A percentile compares a stretch with the other conserved stretches of the same genome.
Conservation (phyloP, 768 basidiomycete genomes). For the Russula vinacea region DNA sequence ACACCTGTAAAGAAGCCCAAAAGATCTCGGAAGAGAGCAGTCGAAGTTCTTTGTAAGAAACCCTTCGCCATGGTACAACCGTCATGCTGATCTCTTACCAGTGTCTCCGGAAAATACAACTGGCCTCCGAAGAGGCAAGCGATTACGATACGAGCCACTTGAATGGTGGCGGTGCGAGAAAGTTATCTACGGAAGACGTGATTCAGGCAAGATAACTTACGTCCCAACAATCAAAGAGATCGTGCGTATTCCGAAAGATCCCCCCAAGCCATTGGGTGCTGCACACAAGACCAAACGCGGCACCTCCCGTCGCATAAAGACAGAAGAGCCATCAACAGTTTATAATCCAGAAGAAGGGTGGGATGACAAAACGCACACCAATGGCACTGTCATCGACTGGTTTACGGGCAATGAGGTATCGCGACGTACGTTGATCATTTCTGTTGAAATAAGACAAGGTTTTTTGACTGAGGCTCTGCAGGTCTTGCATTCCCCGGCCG, state of each 20-base stretch:
- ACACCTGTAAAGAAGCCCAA: conserved; percentile 28
- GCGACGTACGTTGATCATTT: conserved; percentile 56
- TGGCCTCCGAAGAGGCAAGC: conserved; percentile 67
- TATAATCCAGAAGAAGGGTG: conserved; percentile 61
- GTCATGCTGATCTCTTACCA: conserved; percentile 10
- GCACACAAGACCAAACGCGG: conserved; percentile 39
- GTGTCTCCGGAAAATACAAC: conserved; percentile 36
- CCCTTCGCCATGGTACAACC: not conserved
- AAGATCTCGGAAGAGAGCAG: conserved; percentile 14
- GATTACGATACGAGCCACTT: conserved; percentile 68
- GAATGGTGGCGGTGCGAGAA: conserved; percentile 94
- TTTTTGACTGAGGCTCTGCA: conserved; percentile 35
- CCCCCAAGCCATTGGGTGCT: conserved; percentile 46
- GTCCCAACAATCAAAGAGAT: conserved; percentile 70
- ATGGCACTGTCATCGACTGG: conserved; percentile 68
- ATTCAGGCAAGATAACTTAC: conserved; percentile 45
- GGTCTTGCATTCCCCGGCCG: conserved; percentile 76
- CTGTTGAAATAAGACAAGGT: not conserved
- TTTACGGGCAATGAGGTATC: conserved; percentile 56
- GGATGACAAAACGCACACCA: conserved; percentile 73
- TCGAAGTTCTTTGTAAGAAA: conserved; percentile 11
- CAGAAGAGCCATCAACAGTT: conserved; percentile 44
- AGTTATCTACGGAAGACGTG: conserved; percentile 71
- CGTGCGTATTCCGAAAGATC: conserved; percentile 52
- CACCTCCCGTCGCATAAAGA: conserved; percentile 41